A percentile compares a stretch with the other conserved stretches of the same genome.
These are phyloP conservation scores for Anaeramoeba ignava DNA, from an alignment of 78 protist species.

Conservation along the genomic window DNA sequence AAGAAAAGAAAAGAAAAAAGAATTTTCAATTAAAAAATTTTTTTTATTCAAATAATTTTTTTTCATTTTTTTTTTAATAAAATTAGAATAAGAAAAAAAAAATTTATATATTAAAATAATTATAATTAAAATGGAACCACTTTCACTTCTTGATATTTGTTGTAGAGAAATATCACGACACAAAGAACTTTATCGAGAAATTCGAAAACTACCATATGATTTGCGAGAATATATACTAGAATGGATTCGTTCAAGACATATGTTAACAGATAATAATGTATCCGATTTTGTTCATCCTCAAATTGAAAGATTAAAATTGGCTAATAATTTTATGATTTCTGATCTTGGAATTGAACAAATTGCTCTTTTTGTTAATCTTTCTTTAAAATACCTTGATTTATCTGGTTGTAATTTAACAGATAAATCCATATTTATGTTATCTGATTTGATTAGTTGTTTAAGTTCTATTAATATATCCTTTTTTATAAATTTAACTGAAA, in stretches of 20 bases:
- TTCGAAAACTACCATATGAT: neutral
- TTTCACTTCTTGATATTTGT: neutral
- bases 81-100: too few species aligned
- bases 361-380: neutral
- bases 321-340: neutral
- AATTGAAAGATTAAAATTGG: neutral
- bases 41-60: too few species aligned
- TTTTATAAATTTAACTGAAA: too few species aligned
- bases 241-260: neutral
- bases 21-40: too few species aligned
- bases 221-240: neutral
- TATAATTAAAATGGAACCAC: too few species aligned
- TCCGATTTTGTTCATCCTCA: neutral
- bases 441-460: neutral
- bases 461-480: neutral
- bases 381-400: neutral
- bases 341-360: neutral
- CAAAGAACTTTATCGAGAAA: neutral
- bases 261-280: neutral
- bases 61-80: too few species aligned
- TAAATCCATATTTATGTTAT: neutral
- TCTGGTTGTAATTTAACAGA: constrained; percentile 1
- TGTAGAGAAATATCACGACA: neutral
- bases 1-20: too few species aligned
- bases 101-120: too few species aligned